Base-by-base conservation (phyloP, 176 grass and related monocot species). In the Raddia guianensis region DNA sequence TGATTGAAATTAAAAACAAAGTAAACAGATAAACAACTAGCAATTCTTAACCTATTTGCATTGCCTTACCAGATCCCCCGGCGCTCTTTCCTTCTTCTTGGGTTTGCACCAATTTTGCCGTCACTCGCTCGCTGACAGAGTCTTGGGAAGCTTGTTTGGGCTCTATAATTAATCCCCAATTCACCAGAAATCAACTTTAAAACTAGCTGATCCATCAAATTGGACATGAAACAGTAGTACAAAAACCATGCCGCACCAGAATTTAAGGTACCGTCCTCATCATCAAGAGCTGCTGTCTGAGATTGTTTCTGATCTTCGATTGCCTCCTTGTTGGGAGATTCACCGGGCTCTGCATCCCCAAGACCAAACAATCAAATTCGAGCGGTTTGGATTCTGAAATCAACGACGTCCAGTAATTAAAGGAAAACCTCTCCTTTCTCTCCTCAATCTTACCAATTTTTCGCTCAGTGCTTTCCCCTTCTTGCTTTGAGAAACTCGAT, bases 1-100 rank as follows among this genome's bases (percentile, higher is more conserved):
- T 73, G 44, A 20, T 64, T 21, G 20, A 14, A 9, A 61, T 33
- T 40, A 54, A 46, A 63, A 74, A 7, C 9, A 66, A 58, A 64
- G 9, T 5, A 10, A 42, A 11, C 43, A 44, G 33, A 54, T 54
- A 3, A 72, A 70, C 14, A 55, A 16, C 11, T 14, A 62, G 5
- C 70, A 70, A 44, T 43, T 52, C 7, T 14, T 46, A 48, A 49
- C 68, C 66, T 46, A 8, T 37, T 65, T 42, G 80, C 7, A 3
- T 15, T 63, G 15, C 0, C 56, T 77, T 82, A 87, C 85, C 79
- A 49, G 73, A 82, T 87, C 47, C 72, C 63, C 5, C 65, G 8
- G 14, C 52, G 12, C 18, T 82, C 5, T 10, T 64, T 71, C 49
- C 59, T 73, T 51, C 64, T 16, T 70, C 50, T 56, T 73, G 75